These are phyloP conservation scores for Herpetospermum pedunculosum DNA, from an alignment of 306 rosid genomes.

Conservation along the genomic window DNA sequence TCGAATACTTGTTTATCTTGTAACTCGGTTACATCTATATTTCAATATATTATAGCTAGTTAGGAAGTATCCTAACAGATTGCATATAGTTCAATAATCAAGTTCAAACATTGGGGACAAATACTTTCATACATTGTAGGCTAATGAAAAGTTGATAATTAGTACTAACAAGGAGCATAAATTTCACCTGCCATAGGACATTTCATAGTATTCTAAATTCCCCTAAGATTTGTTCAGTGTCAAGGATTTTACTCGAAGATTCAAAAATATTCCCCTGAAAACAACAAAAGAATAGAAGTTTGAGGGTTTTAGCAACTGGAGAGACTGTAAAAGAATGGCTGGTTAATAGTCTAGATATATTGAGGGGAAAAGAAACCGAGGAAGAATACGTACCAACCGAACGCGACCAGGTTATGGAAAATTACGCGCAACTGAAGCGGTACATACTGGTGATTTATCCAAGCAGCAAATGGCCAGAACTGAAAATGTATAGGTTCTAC, in stretches of 20 bases:
- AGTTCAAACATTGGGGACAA: not conserved
- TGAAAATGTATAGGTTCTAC: slow-evolving; percentile 27
- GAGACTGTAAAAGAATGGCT: not conserved
- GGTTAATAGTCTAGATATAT: not conserved
- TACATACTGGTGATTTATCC: slow-evolving; percentile 79
- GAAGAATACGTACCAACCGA: slow-evolving; percentile 50
- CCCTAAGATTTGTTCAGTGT: slow-evolving; percentile 17
- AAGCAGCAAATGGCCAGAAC: slow-evolving; percentile 86
- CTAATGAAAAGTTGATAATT: not conserved
- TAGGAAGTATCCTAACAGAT: too few species aligned
- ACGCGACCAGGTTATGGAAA: slow-evolving; percentile 65
- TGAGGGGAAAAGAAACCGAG: not conserved
- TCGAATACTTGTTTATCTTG: too few species aligned
- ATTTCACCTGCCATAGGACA: not conserved
- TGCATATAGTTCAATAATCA: not conserved
- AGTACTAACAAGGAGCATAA: not conserved
- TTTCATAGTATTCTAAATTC: not conserved
- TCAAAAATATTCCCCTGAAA: slow-evolving; percentile 83
- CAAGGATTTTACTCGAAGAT: slow-evolving; percentile 59
- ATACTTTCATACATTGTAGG: not conserved
- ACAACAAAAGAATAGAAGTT: slow-evolving; percentile 9
- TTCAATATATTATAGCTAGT: too few species aligned
- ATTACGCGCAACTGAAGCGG: slow-evolving; percentile 84
- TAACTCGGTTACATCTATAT: too few species aligned
- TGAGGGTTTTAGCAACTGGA: not conserved